Evolutionary conservation across 2,329 filamentous ascomycete species (phyloP), one percentile per base, ranked within the genome.

Genomic region (Leptographium procerum): DNA sequence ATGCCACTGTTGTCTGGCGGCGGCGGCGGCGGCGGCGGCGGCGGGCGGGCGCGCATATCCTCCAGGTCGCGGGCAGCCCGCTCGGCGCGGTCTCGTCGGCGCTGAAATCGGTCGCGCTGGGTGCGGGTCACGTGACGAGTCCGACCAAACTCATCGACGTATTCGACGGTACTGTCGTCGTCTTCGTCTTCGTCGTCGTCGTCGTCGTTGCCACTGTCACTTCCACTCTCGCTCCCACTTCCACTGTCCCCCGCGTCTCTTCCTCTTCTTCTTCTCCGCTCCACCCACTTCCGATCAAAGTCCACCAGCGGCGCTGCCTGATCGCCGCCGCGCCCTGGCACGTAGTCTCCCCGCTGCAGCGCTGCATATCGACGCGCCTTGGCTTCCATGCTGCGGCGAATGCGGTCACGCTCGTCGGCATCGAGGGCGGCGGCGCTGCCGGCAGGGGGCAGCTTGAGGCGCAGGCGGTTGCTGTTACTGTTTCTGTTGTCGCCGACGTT

Each of bases 201-300:
- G 31, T 78, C 75, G 51, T 75, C 72, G 52, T 75, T 74, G 28
- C 66, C 63, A 64, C 69, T 73, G 63, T 68, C 59, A 4, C 65
- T 71, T 2, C 70, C 71, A 5, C 74, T 66, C 59, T 66, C 65
- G n/a, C 73, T 85, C 62, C 52, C 58, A 45, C 29, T 53, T 8
- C 8, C 50, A n/a, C 33, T 28, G n/a, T n/a, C n/a, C 11, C 1
- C 68, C 64, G n/a, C 69, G 68, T 28, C 70, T 66, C 61, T 69
- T 58, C 58, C 70, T 22, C 84, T 76, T n/a, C n/a, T n/a, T 83
- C 63, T 87, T 86, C 84, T 76, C 28, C 76, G 74, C 68, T 95
- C 89, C 0, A 87, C 90, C 91, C 94, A 97, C 74, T 97, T 99
- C 61, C 87, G 80, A 72, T 97, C 94, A 71, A 99, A 99, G 73